Conservation (phyloP, 345 rosid species). For the Boechera stricta region DNA sequence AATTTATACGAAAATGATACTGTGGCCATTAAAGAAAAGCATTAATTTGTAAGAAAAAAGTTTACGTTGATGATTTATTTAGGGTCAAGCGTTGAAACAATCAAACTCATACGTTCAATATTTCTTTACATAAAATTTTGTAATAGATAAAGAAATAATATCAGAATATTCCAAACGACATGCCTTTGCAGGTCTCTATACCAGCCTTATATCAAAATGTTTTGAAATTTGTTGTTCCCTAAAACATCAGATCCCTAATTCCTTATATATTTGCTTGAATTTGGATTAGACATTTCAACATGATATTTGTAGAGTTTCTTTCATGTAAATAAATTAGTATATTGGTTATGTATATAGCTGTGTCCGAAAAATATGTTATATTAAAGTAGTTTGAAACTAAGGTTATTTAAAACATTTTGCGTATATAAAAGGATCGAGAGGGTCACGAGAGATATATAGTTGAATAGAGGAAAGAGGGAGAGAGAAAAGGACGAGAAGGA, state of each 20-base stretch:
- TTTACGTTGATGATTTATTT: background rate
- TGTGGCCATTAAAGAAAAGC: slow-evolving; percentile 13
- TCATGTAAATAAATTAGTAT: background rate
- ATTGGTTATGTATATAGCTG: background rate
- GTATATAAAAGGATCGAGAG: slow-evolving; percentile 35
- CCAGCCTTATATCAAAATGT: slow-evolving; percentile 5
- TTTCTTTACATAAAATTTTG: background rate
- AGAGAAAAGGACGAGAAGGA: background rate
- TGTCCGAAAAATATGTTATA: slow-evolving; percentile 1
- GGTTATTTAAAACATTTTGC: slow-evolving; percentile 15
- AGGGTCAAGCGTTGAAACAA: background rate
- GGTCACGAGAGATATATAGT: slow-evolving; percentile 18
- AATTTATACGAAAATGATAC: background rate
- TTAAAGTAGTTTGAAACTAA: slow-evolving; percentile 21
- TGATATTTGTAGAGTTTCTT: background rate
- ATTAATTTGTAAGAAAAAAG: background rate
- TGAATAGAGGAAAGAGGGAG: slow-evolving; percentile 22
- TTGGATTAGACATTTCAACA: background rate
- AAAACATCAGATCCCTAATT: slow-evolving; percentile 9
- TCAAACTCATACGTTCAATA: background rate
- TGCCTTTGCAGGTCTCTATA: slow-evolving; percentile 10
- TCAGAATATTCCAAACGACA: slow-evolving; percentile 19
- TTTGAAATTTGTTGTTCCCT: slow-evolving; percentile 4
- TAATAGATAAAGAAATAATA: background rate
- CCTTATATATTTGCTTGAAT: background rate